These are phyloP conservation scores for Cylindricascospora bacillispora DNA, from an alignment of 1,139 yeast genomes.

Conservation along the genomic window DNA sequence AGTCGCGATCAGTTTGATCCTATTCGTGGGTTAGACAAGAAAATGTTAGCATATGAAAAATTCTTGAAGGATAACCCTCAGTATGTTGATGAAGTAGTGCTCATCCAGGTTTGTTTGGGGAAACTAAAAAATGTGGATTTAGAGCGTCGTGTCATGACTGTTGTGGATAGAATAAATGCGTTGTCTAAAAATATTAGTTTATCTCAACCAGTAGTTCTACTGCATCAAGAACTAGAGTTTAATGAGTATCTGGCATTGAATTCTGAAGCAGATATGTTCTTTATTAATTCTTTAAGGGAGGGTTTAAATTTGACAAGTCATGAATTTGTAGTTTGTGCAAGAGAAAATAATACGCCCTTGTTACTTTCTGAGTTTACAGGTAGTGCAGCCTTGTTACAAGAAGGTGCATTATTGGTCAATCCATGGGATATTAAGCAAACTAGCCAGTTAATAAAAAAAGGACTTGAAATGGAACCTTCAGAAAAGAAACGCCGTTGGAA, in stretches of 20 bases:
- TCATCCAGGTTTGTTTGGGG: constrained; percentile 71
- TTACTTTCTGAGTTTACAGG: constrained; percentile 91
- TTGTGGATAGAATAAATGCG: constrained; percentile 78
- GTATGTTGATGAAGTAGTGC: constrained; percentile 53
- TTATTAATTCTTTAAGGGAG: constrained; percentile 86
- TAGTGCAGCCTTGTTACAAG: constrained; percentile 63
- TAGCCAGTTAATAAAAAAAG: constrained; percentile 45
- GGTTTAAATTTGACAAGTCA: constrained; percentile 96
- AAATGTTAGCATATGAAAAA: constrained; percentile 73
- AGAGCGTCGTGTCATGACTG: constrained; percentile 60
- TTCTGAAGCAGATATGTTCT: constrained; percentile 75
- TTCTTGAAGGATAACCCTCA: constrained; percentile 63
- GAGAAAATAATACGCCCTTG: constrained; percentile 64
- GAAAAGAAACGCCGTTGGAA: constrained; percentile 57
- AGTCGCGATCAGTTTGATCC: constrained; percentile 82
- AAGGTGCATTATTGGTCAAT: constrained; percentile 68
- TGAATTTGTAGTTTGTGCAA: constrained; percentile 74
- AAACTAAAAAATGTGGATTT: constrained; percentile 38
- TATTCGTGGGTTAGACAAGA: constrained; percentile 80
- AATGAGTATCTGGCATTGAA: constrained; percentile 80
- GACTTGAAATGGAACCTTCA: constrained; percentile 47
- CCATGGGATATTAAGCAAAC: constrained; percentile 79
- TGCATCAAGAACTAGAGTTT: constrained; percentile 81
- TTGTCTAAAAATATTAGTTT: constrained; percentile 57
- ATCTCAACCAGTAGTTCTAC: constrained; percentile 75